Base-by-base conservation (phyloP, 768 basidiomycete species). In the Strobilomyces echinocephalus region DNA sequence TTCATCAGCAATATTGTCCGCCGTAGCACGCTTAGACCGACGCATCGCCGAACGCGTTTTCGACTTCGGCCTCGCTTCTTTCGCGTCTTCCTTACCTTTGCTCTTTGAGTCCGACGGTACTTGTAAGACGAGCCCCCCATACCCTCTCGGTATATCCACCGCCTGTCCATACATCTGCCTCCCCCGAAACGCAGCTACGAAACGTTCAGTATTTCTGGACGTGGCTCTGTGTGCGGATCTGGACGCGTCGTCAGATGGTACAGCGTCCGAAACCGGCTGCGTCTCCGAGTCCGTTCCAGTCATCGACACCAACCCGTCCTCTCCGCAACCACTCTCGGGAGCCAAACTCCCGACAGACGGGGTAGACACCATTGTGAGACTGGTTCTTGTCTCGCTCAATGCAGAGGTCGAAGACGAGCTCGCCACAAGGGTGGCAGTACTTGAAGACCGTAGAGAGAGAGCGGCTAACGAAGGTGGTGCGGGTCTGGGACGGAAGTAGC, bases 171-270 rank as follows among this genome's bases (percentile, higher is more conserved):
- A 85, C 38, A 93, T 74, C 12, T 73, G 76, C n/a, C 91, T 73
- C 11, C 91, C 91, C 3, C 91, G 77, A 69, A 92, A 93, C 0
- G 87, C 72, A 11, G 90, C 83, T 0, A 79, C 63, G 42, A 81
- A 41, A 77, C 61, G 57, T 33, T 40, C 30, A 12, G 15, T 24
- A 16, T 42, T 39, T 41, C 54, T 43, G 14, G 54, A 21, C 26
- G 47, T 30, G 41, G 39, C 1, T 3, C 14, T 18, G 9, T 20
- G 5, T 8, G 24, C 24, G 26, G 12, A 20, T 16, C n/a, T 21
- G 39, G 31, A 49, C 15, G 51, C 2, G 18, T 44, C 18, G 33
- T 53, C 38, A n/a, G 28, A 52, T 8, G 41, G 20, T 30, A 38
- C 18, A 12, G 33, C 14, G n/a, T 10, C 45, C 36, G 43, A 43